A percentile compares a stretch with the other conserved stretches of the same genome.
Evolutionary conservation across 805 yeast species (phyloP).

Genomic region (Cyberlindnera bimundalis): DNA sequence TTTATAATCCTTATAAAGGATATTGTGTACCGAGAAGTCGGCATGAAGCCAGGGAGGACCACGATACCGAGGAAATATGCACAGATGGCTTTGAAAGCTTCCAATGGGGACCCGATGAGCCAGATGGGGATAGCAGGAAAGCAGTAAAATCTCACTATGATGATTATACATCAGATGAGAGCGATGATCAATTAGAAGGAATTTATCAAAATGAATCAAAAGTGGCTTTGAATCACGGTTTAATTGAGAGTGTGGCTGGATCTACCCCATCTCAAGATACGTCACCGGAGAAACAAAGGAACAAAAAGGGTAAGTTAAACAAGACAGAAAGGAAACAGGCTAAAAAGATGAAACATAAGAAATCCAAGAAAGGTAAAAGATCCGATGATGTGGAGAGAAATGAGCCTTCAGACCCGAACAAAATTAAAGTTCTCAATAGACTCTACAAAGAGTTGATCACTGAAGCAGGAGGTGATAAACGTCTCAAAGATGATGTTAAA

Average conservation of each 20-base stretch:
- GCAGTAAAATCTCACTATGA: too few relatives aligned
- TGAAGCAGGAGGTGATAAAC: constrained; percentile 6
- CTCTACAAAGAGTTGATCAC: constrained; percentile 18
- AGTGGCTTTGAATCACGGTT: constrained; percentile 11
- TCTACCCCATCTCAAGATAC: not conserved
- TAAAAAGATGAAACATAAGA: constrained; percentile 13
- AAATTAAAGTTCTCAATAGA: constrained; percentile 15
- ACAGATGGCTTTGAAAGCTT: constrained; percentile 43
- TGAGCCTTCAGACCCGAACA: constrained; percentile 18
- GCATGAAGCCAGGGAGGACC: constrained; percentile 1
- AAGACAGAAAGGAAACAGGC: constrained; percentile 7
- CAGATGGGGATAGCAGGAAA: not conserved
- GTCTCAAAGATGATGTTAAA: constrained; percentile 16
- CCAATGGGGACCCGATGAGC: constrained; percentile 30
- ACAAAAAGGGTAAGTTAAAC: constrained; percentile 6
- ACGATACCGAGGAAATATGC: not conserved
- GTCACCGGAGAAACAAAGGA: constrained; percentile 1
- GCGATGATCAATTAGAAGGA: constrained; percentile 1
- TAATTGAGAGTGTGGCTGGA: not conserved
- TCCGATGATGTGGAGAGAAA: constrained; percentile 13
- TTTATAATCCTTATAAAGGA: constrained; percentile 25
- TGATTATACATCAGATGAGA: too few relatives aligned
- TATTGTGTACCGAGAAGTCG: constrained; percentile 19
- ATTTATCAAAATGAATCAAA: constrained; percentile 11
- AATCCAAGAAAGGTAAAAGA: constrained; percentile 9